Conservation (phyloP, 164 flowering plant genomes). For the Amborella trichopoda region DNA sequence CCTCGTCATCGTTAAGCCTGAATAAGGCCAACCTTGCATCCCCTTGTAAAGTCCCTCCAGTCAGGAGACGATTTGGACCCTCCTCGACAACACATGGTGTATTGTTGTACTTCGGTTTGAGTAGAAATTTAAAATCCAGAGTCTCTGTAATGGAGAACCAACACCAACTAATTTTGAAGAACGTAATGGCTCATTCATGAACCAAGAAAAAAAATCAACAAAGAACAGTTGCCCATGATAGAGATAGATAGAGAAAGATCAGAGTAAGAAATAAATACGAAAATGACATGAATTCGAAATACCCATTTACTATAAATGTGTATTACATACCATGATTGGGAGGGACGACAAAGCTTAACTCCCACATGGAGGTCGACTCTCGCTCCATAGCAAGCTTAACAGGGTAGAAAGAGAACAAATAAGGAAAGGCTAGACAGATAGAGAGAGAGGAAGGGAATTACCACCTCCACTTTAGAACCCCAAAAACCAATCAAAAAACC, state of each 20-base stretch:
- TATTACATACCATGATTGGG: slow-evolving; percentile 67
- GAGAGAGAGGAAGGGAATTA: no score
- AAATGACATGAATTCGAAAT: no score
- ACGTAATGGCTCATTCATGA: no score
- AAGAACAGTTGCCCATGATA: no score
- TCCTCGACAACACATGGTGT: slow-evolving; percentile 71
- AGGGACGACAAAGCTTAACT: slow-evolving; percentile 84
- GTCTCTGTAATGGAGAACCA: slow-evolving; percentile 46
- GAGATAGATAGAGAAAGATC: background rate
- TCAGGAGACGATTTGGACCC: slow-evolving; percentile 60
- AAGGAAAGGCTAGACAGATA: no score
- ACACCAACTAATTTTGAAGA: no score
- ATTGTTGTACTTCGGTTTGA: slow-evolving; percentile 63
- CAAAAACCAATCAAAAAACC: no score
- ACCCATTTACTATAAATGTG: no score
- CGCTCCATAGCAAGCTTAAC: slow-evolving; percentile 90
- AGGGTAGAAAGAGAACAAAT: no score
- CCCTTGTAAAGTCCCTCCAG: slow-evolving; percentile 68
- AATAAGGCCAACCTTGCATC: slow-evolving; percentile 65
- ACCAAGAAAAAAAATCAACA: no score
- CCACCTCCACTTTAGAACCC: no score
- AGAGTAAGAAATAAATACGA: no score
- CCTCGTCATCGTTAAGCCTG: slow-evolving; percentile 34
- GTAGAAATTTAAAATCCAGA: slow-evolving; percentile 85
- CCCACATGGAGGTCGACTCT: slow-evolving; percentile 90